phyloP scores from a whole-genome alignment of 1,284 basidiomycete genomes.

The Mixia osmundae region DNA sequence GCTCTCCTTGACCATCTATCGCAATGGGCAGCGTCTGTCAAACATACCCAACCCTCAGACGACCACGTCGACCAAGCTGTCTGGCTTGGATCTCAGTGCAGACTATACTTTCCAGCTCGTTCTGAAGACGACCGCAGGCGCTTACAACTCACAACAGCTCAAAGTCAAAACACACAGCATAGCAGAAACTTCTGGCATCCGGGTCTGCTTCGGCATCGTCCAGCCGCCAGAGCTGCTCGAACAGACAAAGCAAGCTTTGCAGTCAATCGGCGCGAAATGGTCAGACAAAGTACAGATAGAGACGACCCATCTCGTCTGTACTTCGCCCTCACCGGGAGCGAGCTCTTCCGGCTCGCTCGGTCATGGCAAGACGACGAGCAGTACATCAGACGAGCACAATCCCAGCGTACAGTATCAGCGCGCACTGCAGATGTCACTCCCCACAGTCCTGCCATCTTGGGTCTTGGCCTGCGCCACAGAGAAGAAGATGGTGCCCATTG shows the following conservation, averaged over 20 bases:
- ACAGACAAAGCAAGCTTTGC: slow-evolving; percentile 47
- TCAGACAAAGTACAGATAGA: slow-evolving; percentile 84
- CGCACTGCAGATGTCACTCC: slow-evolving; percentile 55
- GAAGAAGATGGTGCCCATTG: slow-evolving; percentile 19
- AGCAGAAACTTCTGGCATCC: slow-evolving; percentile 74
- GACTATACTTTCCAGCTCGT: slow-evolving; percentile 82
- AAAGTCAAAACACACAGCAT: slow-evolving; percentile 73
- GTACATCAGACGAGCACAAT: slow-evolving; percentile 4
- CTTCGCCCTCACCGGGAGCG: slow-evolving; percentile 37
- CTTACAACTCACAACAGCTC: slow-evolving; percentile 56
- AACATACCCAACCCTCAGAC: slow-evolving; percentile 52
- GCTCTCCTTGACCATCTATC: slow-evolving; percentile 67
- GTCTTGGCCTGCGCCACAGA: slow-evolving; percentile 17
- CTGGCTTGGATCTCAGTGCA: slow-evolving; percentile 52
- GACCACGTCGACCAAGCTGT: slow-evolving; percentile 72
- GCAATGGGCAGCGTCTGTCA: slow-evolving; percentile 65
- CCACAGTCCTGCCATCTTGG: slow-evolving; percentile 20
- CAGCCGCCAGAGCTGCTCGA: slow-evolving; percentile 49
- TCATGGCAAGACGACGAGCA: too few species aligned
- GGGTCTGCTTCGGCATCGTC: slow-evolving; percentile 23
- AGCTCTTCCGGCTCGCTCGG: slow-evolving; percentile 23
- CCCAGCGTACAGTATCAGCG: slow-evolving; percentile 72
- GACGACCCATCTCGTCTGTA: slow-evolving; percentile 88
- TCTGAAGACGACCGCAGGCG: slow-evolving; percentile 63
- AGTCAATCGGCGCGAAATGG: slow-evolving; percentile 64